These are phyloP conservation scores for Pneumocystis canis DNA, from an alignment of 1,139 yeast species.

Conservation along the genomic window DNA sequence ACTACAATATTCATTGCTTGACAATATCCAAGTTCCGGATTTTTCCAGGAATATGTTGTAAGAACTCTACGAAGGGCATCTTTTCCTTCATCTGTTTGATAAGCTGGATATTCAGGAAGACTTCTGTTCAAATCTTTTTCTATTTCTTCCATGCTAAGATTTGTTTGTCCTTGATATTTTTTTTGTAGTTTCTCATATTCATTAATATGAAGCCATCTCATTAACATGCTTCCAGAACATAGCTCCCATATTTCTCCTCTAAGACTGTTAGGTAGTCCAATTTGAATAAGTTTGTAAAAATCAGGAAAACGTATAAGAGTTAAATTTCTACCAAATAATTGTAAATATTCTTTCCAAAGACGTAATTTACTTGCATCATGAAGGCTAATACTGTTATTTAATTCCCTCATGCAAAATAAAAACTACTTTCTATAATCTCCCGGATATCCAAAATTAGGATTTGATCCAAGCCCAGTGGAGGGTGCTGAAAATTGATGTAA, in stretches of 20 bases:
- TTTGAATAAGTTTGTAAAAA: constrained; percentile 69
- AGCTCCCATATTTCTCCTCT: constrained; percentile 96
- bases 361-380: constrained; percentile 78
- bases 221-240: constrained; percentile 71
- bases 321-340: constrained; percentile 70
- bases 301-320: constrained; percentile 59
- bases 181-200: constrained; percentile 45
- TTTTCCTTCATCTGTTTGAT: constrained; percentile 76
- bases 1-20: constrained; percentile 98
- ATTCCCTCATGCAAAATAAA: neutral
- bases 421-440: constrained; percentile 55
- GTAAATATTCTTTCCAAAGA: constrained; percentile 82
- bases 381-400: constrained; percentile 19
- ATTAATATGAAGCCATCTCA: constrained; percentile 47
- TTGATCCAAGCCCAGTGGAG: constrained; percentile 59
- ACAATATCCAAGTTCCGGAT: constrained; percentile 94
- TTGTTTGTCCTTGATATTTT: constrained; percentile 45
- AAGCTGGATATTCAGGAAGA: constrained; percentile 89
- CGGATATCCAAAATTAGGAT: constrained; percentile 63
- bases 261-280: constrained; percentile 80
- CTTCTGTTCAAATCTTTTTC: constrained; percentile 92
- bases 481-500: constrained; percentile 12
- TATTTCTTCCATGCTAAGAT: constrained; percentile 87
- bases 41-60: constrained; percentile 91
- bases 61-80: constrained; percentile 69